Evolutionary conservation across 495 filamentous ascomycete genomes (phyloP).

Genomic region (Aspergillus incahuasiensis): DNA sequence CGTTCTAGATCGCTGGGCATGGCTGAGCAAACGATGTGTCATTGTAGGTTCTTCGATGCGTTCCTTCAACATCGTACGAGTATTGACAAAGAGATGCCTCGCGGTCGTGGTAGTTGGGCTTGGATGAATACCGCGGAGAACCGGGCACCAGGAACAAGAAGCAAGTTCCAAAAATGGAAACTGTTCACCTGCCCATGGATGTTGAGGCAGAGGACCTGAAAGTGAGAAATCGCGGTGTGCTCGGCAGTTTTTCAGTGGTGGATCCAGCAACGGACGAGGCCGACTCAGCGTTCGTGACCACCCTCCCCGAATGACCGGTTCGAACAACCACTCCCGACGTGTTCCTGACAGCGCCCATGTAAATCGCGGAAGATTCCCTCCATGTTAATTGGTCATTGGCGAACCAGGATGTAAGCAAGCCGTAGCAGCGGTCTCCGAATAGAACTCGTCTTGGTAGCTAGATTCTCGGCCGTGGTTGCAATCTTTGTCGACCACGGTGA

Average conservation of each 20-base stretch:
- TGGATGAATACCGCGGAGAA: neutral
- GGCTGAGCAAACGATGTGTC: neutral
- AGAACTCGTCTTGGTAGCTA: neutral
- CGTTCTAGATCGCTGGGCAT: constrained; percentile 2
- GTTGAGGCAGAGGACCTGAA: neutral
- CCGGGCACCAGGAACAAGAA: neutral
- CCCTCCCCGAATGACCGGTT: neutral
- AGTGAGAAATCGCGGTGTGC: neutral
- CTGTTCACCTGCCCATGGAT: neutral
- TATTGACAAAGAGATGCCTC: neutral
- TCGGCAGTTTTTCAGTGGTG: neutral
- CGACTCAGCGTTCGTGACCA: constrained; percentile 5
- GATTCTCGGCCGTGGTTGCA: neutral
- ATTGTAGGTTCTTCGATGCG: neutral
- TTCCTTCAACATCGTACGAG: neutral
- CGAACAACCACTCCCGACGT: constrained; percentile 2
- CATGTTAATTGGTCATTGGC: neutral
- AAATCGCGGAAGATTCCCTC: neutral
- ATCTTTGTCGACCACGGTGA: neutral
- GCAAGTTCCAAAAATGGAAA: neutral
- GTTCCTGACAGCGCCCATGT: constrained; percentile 5
- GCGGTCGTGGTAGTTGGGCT: neutral
- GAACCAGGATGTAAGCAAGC: neutral
- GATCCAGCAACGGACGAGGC: constrained; percentile 4
- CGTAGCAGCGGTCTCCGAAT: no score